Evolutionary conservation across 148 eudicot species (phyloP).

Genomic region (Limonium bicolor): DNA sequence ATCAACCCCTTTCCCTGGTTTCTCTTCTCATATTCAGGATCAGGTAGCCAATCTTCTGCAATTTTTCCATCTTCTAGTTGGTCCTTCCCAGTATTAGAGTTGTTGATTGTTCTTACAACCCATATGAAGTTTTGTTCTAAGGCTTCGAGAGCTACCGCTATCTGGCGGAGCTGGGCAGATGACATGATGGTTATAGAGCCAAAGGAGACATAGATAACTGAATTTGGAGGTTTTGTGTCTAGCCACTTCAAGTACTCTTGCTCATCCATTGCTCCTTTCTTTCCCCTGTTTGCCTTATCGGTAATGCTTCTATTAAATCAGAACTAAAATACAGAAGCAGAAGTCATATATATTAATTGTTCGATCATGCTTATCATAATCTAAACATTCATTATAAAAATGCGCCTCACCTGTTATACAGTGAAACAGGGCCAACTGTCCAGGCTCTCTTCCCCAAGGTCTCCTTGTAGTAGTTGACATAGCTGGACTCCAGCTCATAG

Average conservation of each 20-base stretch:
- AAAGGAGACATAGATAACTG: too few relatives aligned
- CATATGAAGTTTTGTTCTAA: constrained; percentile 36
- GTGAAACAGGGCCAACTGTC: constrained; percentile 44
- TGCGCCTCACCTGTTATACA: constrained; percentile 16
- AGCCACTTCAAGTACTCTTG: constrained; percentile 49
- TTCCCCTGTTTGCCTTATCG: too few relatives aligned
- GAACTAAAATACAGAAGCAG: not conserved
- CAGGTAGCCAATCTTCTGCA: constrained; percentile 22
- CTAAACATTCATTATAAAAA: too few relatives aligned
- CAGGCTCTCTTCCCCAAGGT: constrained; percentile 32
- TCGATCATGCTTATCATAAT: too few relatives aligned
- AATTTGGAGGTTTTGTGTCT: constrained; percentile 27
- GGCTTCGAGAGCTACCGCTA: constrained; percentile 40
- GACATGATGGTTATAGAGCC: constrained; percentile 20
- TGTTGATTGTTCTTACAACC: constrained; percentile 33
- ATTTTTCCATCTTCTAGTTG: not conserved
- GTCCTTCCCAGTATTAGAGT: too few relatives aligned
- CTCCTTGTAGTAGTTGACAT: constrained; percentile 23
- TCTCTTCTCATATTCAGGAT: constrained; percentile 10
- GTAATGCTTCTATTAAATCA: too few relatives aligned
- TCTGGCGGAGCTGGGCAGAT: constrained; percentile 22
- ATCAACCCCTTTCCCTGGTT: constrained; percentile 15
- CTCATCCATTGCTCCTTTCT: constrained; percentile 18
- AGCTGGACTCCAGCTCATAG: constrained; percentile 52
- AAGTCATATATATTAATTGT: too few relatives aligned